Base-by-base conservation (phyloP, 2,329 filamentous ascomycete species). In the Hawksworthiomyces lignivorus region DNA sequence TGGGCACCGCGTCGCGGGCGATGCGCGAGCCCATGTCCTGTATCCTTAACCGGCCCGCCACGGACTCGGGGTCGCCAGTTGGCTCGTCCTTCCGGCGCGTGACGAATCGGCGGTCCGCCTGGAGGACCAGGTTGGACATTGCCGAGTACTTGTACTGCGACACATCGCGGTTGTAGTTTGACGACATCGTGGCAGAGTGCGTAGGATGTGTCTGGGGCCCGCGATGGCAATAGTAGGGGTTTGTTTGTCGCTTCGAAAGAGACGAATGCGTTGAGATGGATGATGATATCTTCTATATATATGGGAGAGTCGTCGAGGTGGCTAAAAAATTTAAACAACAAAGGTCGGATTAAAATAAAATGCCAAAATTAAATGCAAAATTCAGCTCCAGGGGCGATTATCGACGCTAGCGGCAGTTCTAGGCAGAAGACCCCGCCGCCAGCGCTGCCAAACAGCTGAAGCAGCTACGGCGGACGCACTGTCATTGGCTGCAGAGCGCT, bases 61-160 rank as follows among this genome's bases (percentile, higher is more conserved):
- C 79, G 44, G 94, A 98, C 69, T 98, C 92, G 39, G 92, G 94
- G 62, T 98, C 92, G 56, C 92, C 92, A 39, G 90, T 97, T 50
- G 87, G 82, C 69, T 98, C 94, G 66, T 98, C 90, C 54, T 82
- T 88, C 56, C 88, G 82, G 62, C 92, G 82, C 50, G 87, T 87
- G 56, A 94, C 84, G 62, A 98, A 97, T 56, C 92, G 84, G 69
- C 89, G 84, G 72, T 98, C 92, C 70, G 88, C 89, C 85, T 98
- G 92, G 79, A 98, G 87, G 62, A 98, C 92, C 87, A 98, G 84
- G 80, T 98, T 98, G 70, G 92, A 98, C 92, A 98, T 97, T 65
- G 87, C 88, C 80, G 88, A 88, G 78, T 96, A 95, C 68, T 96
- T 96, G 77, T 94, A 96, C 68, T 95, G 89, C 65, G 87, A 89